These are phyloP conservation scores for Microcos paniculata DNA, from an alignment of 345 rosid species.

Conservation along the genomic window DNA sequence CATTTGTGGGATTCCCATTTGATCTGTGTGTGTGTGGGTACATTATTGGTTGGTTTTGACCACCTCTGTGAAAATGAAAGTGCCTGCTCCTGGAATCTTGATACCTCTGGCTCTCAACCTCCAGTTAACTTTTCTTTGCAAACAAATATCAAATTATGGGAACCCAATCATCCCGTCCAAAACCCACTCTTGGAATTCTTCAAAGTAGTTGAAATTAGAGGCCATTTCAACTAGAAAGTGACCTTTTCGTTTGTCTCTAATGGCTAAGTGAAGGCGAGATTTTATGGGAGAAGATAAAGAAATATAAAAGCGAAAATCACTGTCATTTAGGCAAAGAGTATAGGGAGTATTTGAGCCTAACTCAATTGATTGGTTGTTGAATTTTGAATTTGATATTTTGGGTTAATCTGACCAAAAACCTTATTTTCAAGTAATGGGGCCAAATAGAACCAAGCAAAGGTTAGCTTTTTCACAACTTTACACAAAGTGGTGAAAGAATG, in stretches of 20 bases:
- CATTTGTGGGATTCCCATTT: constrained; percentile 3
- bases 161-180: no score
- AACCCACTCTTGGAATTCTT: not conserved
- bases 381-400: not conserved
- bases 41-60: constrained; percentile 14
- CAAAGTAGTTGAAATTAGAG: not conserved
- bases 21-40: not conserved
- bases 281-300: not conserved
- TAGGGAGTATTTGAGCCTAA: not conserved
- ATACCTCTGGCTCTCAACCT: no score
- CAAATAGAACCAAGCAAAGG: constrained; percentile 17
- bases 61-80: constrained; percentile 14
- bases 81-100: not conserved
- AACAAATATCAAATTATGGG: no score
- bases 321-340: not conserved
- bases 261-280: not conserved
- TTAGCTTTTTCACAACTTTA: constrained; percentile 8
- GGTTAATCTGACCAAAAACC: constrained; percentile 1
- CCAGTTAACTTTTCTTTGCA: no score
- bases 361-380: not conserved
- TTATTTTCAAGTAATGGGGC: constrained; percentile 19
- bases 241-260: not conserved
- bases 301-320: not conserved
- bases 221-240: not conserved
- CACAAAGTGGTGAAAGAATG: constrained; percentile 12